These are phyloP conservation scores for Chytriomyces sp. DNA, from an alignment of 192 early-diverging fungal species.

Conservation along the genomic window DNA sequence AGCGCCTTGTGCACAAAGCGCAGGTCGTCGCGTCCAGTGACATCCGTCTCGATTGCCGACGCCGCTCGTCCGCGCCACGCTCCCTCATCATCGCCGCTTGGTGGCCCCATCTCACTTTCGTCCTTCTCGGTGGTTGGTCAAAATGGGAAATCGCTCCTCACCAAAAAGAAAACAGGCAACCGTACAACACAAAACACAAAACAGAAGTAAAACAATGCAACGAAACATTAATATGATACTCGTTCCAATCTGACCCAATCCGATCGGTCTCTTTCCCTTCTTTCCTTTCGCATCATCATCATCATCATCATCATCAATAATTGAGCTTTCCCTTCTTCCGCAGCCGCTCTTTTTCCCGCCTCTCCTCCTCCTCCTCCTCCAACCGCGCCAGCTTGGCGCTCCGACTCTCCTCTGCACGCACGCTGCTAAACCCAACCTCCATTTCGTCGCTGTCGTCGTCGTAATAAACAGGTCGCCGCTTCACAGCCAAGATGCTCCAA, in stretches of 20 bases:
- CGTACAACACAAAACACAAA: not conserved
- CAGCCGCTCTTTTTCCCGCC: slow-evolving; percentile 17
- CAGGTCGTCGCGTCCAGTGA: slow-evolving; percentile 55
- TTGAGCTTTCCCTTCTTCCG: slow-evolving; percentile 24
- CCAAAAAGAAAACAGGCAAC: not conserved
- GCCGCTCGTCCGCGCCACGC: slow-evolving; percentile 50
- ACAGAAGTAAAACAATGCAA: not conserved
- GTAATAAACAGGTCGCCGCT: not conserved
- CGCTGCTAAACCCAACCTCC: slow-evolving; percentile 27
- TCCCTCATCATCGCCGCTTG: not conserved
- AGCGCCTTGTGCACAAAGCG: slow-evolving; percentile 56
- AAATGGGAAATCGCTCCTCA: too few relatives aligned
- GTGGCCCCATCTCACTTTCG: not conserved
- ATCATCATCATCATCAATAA: too few relatives aligned
- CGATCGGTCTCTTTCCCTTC: too few relatives aligned
- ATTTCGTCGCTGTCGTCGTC: slow-evolving; percentile 26
- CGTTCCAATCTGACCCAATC: too few relatives aligned
- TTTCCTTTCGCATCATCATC: too few relatives aligned
- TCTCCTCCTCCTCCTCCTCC: slow-evolving; percentile 31
- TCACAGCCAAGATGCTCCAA: slow-evolving; percentile 19
- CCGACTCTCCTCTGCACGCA: slow-evolving; percentile 17
- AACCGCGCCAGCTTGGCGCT: slow-evolving; percentile 19
- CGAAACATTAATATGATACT: too few relatives aligned
- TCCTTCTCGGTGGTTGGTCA: not conserved
- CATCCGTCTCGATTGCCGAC: slow-evolving; percentile 57